These are phyloP conservation scores for Eucalyptus marginata DNA, from an alignment of 345 rosid genomes.

Conservation along the genomic window DNA sequence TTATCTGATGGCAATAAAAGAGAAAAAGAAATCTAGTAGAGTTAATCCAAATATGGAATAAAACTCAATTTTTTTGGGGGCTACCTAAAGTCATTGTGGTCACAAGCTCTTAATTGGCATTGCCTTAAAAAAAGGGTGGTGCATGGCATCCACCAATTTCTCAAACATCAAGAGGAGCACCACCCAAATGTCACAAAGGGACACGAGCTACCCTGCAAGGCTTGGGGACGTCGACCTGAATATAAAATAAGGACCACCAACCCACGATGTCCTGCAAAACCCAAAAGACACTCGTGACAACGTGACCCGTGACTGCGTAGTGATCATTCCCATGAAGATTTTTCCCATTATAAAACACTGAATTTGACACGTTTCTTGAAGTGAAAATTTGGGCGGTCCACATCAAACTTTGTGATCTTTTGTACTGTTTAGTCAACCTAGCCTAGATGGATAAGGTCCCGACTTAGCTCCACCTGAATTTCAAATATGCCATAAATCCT, in stretches of 20 bases:
- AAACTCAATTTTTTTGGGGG: neutral
- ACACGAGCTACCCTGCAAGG: neutral
- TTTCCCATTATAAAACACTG: neutral
- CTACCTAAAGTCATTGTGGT: neutral
- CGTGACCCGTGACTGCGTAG: neutral
- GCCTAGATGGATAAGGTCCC: neutral
- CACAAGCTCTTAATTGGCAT: neutral
- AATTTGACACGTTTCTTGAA: neutral
- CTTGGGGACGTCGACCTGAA: neutral
- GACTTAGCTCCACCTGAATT: neutral
- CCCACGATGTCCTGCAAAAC: neutral
- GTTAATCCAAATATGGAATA: neutral
- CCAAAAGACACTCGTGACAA: neutral
- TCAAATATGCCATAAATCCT: neutral
- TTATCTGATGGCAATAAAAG: neutral
- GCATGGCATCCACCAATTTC: neutral
- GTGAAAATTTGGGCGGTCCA: neutral
- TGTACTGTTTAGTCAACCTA: neutral
- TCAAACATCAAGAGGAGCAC: neutral
- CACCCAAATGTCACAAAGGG: neutral
- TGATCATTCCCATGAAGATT: neutral
- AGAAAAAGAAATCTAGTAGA: neutral
- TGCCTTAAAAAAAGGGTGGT: neutral
- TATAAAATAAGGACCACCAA: neutral
- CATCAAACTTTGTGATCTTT: neutral